Evolutionary conservation across 495 filamentous ascomycete species (phyloP).

Genomic region (Neurospora sp.): DNA sequence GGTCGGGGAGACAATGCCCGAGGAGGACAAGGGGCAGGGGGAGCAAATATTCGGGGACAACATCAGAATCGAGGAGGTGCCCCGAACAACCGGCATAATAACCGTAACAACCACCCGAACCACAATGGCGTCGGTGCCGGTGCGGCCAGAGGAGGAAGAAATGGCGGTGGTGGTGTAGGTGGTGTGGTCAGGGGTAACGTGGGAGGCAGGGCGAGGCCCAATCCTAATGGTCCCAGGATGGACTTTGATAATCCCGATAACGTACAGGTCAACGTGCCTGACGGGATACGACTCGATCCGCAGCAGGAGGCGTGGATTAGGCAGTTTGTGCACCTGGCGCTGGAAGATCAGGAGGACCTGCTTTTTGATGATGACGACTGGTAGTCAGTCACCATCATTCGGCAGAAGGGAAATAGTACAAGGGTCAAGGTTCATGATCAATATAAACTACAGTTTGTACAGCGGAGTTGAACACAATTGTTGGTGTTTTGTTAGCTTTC

Average conservation of each 20-base stretch:
- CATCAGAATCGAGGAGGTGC: background rate
- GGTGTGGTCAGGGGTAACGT: background rate
- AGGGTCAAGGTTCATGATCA: background rate
- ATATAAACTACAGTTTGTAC: background rate
- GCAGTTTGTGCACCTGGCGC: constrained; percentile 42
- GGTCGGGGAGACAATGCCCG: constrained; percentile 2
- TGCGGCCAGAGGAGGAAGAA: background rate
- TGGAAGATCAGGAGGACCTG: constrained; percentile 43
- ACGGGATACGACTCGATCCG: constrained; percentile 17
- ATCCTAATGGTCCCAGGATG: background rate
- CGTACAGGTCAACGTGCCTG: background rate
- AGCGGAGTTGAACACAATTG: background rate
- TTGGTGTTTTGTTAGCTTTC: background rate
- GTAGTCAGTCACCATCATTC: constrained; percentile 4
- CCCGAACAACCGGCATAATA: constrained; percentile 18
- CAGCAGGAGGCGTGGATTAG: constrained; percentile 40
- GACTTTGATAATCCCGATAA: constrained; percentile 1
- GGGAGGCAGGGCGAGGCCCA: background rate
- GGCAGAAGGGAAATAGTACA: constrained; percentile 10
- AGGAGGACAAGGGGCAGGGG: constrained; percentile 8
- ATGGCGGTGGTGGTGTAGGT: background rate
- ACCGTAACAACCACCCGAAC: constrained; percentile 12
- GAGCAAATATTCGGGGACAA: constrained; percentile 2
- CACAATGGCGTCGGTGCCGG: background rate
- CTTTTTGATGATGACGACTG: constrained; percentile 27